These are phyloP conservation scores for Dendrocalamus latiflorus DNA, from an alignment of 202 grass and related monocot species.

Conservation along the genomic window DNA sequence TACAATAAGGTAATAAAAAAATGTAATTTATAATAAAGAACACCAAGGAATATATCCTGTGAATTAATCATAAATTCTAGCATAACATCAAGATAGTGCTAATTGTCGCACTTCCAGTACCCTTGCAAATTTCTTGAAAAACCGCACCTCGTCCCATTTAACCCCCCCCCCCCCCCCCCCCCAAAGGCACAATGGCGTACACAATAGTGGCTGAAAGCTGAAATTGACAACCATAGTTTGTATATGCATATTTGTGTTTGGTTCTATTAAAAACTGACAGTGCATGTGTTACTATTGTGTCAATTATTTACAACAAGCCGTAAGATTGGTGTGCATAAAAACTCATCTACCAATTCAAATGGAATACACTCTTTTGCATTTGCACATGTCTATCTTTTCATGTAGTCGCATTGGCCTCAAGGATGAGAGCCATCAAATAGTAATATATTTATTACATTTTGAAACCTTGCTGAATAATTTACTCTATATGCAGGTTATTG, in stretches of 20 bases:
- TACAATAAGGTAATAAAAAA: neutral
- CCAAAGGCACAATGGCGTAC: too few species aligned
- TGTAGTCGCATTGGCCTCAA: neutral
- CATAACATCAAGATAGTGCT: too few species aligned
- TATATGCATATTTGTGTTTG: neutral
- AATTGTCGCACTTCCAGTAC: too few species aligned
- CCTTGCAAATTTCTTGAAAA: too few species aligned
- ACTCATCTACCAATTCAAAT: neutral
- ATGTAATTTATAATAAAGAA: too few species aligned
- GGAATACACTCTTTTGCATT: neutral
- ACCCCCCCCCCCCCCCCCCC: too few species aligned
- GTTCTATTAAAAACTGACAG: neutral
- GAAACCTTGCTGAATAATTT: neutral
- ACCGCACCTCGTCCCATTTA: too few species aligned
- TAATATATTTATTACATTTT: neutral
- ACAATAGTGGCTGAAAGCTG: neutral
- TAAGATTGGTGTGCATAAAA: neutral
- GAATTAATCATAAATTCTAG: too few species aligned
- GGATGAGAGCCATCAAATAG: too few species aligned
- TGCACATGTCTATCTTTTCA: neutral
- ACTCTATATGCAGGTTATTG: conserved; percentile 61
- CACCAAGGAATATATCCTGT: too few species aligned
- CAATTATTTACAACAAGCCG: neutral
- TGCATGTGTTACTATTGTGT: neutral
- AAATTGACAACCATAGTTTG: neutral